Conservation (phyloP, 2,329 filamentous ascomycete species). For the Metarhizium anisopliae region DNA sequence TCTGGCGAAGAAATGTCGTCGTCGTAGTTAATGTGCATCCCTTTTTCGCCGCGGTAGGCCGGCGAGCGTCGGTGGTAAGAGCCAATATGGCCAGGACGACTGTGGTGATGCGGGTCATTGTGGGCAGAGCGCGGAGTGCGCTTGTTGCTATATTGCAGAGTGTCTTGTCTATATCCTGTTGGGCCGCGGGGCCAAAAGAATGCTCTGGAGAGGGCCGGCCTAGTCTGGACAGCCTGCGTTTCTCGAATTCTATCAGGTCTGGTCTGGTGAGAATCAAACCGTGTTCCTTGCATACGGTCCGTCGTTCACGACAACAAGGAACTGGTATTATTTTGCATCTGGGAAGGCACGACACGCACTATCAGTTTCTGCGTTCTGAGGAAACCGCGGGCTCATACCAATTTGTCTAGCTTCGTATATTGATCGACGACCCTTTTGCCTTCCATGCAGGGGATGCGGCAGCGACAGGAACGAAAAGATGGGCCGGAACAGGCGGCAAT, state of each 20-base stretch:
- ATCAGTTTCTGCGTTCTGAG: too few relatives aligned
- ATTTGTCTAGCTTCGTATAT: too few relatives aligned
- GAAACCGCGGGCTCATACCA: too few relatives aligned
- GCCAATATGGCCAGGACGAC: not conserved
- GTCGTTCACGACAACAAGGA: too few relatives aligned
- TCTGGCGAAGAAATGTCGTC: slow-evolving; percentile 12
- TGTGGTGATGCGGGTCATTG: not conserved
- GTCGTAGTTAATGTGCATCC: slow-evolving; percentile 17
- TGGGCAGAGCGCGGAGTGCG: not conserved
- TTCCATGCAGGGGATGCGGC: too few relatives aligned
- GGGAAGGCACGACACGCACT: too few relatives aligned
- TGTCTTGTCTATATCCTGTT: not conserved
- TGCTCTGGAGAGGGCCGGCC: not conserved
- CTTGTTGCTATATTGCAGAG: not conserved
- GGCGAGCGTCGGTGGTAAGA: not conserved
- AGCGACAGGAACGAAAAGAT: too few relatives aligned
- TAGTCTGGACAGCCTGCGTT: not conserved
- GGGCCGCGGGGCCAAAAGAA: not conserved
- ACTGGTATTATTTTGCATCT: too few relatives aligned
- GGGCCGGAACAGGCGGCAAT: not conserved
- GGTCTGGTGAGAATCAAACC: too few relatives aligned
- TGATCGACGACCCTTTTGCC: too few relatives aligned
- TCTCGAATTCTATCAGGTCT: not conserved
- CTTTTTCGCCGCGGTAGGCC: slow-evolving; percentile 9
- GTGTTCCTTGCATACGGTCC: too few relatives aligned